Evolutionary conservation across 352 stramenopile species (phyloP), one percentile per base, ranked within the genome.

Genomic region (Phytophthora sansomeana): DNA sequence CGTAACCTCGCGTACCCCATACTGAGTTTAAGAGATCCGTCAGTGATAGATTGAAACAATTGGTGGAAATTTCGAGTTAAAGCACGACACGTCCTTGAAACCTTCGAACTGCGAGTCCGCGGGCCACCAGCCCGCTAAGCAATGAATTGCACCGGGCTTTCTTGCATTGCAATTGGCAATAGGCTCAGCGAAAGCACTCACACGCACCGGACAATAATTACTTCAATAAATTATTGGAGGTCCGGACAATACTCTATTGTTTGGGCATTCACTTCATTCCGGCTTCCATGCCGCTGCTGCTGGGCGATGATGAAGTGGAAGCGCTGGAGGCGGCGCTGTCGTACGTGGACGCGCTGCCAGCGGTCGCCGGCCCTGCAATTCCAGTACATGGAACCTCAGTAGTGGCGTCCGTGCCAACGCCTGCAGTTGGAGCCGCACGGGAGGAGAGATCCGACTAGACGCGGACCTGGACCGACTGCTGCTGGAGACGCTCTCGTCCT

Each of bases 291-390:
- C 48, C 66, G 53, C 57, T 78, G 36, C 57, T 68, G 35, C 43
- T 78, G n/a, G 63, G 65, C 21, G 67, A 77, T 50, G 63, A 73
- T 44, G 63, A 76, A 38, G 43, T 61, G 28, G 68, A 72, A 33
- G 62, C 57, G n/a, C 46, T 73, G 35, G 68, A 76, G 41, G 63
- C 68, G 14, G 68, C 63, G 28, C 63, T 76, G 30, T 73, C 56
- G 13, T 73, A 66, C 36, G 39, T 73, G 26, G 68, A 76, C 6
- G 52, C 56, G 5, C 60, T 72, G 38, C 28, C 47, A 14, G 3
- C 50, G 6, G 14, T 26, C 19, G 16, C 6, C 32, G 38, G 48
- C 3, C 11, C 36, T 3, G 41, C 28, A 14, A 30, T 42, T 7
- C 49, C 47, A 19, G 28, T 14, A 1, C 49, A 57, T 7, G 4